Conservation (phyloP, 176 grass and related monocot genomes). For the Oryza glaberrima region DNA sequence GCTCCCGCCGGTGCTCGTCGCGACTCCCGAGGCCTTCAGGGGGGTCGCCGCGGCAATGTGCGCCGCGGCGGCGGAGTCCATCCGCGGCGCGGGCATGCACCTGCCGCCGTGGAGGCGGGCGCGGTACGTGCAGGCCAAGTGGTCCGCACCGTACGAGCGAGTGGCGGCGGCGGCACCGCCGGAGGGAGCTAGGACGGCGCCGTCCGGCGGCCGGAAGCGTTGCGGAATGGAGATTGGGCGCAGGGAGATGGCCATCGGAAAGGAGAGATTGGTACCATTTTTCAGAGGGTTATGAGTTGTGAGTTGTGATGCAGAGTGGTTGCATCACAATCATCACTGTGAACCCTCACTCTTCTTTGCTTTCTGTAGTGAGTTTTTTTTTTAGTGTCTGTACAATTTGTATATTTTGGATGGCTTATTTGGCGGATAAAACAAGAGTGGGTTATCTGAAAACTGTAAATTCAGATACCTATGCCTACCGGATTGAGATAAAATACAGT, state of each 20-base stretch:
- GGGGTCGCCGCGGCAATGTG: slow-evolving; percentile 67
- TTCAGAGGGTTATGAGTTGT: slow-evolving; percentile 32
- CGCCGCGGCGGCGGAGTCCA: slow-evolving; percentile 64
- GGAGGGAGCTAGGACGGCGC: neutral
- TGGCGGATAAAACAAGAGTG: neutral
- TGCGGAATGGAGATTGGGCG: slow-evolving; percentile 54
- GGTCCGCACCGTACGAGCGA: slow-evolving; percentile 55
- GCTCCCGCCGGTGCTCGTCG: slow-evolving; percentile 59
- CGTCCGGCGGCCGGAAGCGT: slow-evolving; percentile 2
- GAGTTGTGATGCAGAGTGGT: neutral
- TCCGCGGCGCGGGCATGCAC: slow-evolving; percentile 69
- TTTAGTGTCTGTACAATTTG: neutral
- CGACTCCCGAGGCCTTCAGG: slow-evolving; percentile 44
- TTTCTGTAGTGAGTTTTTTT: slow-evolving; percentile 8
- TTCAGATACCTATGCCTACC: neutral
- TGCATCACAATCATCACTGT: neutral
- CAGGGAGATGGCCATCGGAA: slow-evolving; percentile 11
- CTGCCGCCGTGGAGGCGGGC: slow-evolving; percentile 77
- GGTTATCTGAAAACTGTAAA: neutral
- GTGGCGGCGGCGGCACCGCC: neutral
- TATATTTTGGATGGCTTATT: neutral
- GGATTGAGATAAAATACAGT: too few relatives aligned
- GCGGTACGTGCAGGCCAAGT: slow-evolving; percentile 75
- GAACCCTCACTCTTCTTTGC: slow-evolving; percentile 30
- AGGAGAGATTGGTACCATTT: slow-evolving; percentile 19